Base-by-base conservation (phyloP, 139 green algal genomes). In the Diplosphaera chodatii region DNA sequence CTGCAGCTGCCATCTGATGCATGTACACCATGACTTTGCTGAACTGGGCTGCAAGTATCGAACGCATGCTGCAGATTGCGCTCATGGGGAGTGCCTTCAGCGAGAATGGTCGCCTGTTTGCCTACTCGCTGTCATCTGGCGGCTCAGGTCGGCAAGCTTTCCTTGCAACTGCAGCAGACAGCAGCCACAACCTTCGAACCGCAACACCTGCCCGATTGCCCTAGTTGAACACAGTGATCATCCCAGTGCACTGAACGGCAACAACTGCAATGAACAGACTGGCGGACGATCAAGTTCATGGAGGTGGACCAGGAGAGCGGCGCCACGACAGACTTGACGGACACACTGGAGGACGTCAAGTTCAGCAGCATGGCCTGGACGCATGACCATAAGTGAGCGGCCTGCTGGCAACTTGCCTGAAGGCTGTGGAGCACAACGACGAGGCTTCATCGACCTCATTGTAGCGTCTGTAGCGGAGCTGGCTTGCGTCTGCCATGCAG, bases 341-440 rank as follows among this genome's bases (percentile, higher is more conserved):
- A 98, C 78, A 67, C 84, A 69, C 81, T 98, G 59, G 64, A 89
- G 64, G 68, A 89, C 64, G 90, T 97, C 59, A 98, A 97, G 79
- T 95, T 92, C 78, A 86, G 73, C 71, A 80, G 41, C 64, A 75
- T 93, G 34, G 79, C 87, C 3, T 98, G 92, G 92, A 98, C 92
- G 29, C 85, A 93, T 68, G 91, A 97, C 82, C 70, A 85, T 74
- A 85, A 88, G 78, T 75, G 56, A 5, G 63, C 29, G 48, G n/a
- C n/a, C 30, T 34, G 2, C 25, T 70, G 20, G 31, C 16, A 59
- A 69, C n/a, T n/a, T n/a, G n/a, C n/a, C n/a, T n/a, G n/a, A n/a
- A n/a, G n/a, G n/a, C n/a, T n/a, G n/a, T n/a, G n/a, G n/a, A n/a
- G n/a, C n/a, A n/a, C n/a, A n/a, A n/a, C n/a, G n/a, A n/a, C n/a